phyloP scores from a whole-genome alignment of 148 eudicot genomes.

The Fagopyrum tataricum region DNA sequence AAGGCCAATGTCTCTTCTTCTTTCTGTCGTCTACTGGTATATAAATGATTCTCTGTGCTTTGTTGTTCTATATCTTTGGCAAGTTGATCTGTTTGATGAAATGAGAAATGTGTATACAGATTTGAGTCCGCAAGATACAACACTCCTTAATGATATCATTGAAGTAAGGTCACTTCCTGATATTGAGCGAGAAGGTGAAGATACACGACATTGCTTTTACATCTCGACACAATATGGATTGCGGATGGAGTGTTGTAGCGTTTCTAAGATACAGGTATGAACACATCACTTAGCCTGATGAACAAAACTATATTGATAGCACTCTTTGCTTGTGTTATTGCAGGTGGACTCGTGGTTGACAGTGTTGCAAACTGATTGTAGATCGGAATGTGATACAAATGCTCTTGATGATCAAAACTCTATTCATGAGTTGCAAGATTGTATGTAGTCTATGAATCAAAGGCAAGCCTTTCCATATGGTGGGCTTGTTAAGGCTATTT shows the following conservation, averaged over 20 bases:
- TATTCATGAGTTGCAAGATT: not conserved
- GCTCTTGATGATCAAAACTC: not conserved
- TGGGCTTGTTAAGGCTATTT: not conserved
- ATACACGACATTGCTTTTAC: conserved; percentile 62
- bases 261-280: conserved; percentile 64
- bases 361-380: not conserved
- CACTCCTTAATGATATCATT: conserved; percentile 66
- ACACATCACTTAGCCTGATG: not conserved
- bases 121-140: conserved; percentile 88
- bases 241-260: conserved; percentile 72
- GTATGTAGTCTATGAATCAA: not conserved
- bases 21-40: conserved; percentile 78
- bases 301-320: too few relatives aligned
- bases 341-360: conserved; percentile 10
- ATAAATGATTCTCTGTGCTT: conserved; percentile 1
- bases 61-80: not conserved
- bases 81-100: not conserved
- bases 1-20: conserved; percentile 76
- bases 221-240: conserved; percentile 66
- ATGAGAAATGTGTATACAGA: conserved; percentile 37
- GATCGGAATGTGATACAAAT: not conserved
- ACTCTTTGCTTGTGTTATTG: not conserved
- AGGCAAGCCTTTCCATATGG: not conserved
- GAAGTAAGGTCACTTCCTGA: conserved; percentile 69
- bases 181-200: conserved; percentile 57